Percentiles rank a stretch among this genome's conserved stretches.
These are phyloP conservation scores for Retiboletus fuscus DNA, from an alignment of 1,284 basidiomycete genomes.

Conservation along the genomic window DNA sequence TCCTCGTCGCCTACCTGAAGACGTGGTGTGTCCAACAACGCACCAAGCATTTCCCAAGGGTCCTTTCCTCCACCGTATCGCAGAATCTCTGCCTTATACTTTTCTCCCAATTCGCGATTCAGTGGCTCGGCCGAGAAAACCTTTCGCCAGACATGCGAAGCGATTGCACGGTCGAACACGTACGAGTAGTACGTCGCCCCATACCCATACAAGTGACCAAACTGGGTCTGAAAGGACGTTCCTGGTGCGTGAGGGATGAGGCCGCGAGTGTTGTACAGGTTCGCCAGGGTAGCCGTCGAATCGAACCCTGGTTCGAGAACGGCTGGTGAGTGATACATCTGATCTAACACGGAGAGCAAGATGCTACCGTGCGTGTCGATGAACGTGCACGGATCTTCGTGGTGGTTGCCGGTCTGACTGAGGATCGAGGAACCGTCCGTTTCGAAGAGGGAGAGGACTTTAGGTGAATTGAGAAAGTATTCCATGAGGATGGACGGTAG, in stretches of 20 bases:
- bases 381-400: slow-evolving; percentile 75
- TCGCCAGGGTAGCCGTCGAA: slow-evolving; percentile 75
- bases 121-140: slow-evolving; percentile 79
- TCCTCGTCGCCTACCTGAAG: slow-evolving; percentile 77
- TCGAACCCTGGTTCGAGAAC: slow-evolving; percentile 71
- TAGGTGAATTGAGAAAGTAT: slow-evolving; percentile 89
- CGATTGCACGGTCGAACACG: slow-evolving; percentile 95
- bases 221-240: slow-evolving; percentile 94
- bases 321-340: slow-evolving; percentile 85
- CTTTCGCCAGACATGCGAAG: slow-evolving; percentile 86
- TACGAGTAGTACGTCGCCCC: slow-evolving; percentile 99
- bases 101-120: slow-evolving; percentile 76
- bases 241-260: slow-evolving; percentile 84
- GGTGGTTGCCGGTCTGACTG: slow-evolving; percentile 67
- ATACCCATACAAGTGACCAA: slow-evolving; percentile 95
- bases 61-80: slow-evolving; percentile 90
- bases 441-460: slow-evolving; percentile 85
- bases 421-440: slow-evolving; percentile 56
- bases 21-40: slow-evolving; percentile 72
- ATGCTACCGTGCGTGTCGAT: slow-evolving; percentile 95
- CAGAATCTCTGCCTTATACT: slow-evolving; percentile 82
- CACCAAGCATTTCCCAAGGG: slow-evolving; percentile 93
- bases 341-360: slow-evolving; percentile 90
- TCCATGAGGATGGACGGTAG: slow-evolving; percentile 99
- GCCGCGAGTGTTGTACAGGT: slow-evolving; percentile 76